phyloP scores from a whole-genome alignment of 768 basidiomycete genomes.

The Agrocybe chaxingu region DNA sequence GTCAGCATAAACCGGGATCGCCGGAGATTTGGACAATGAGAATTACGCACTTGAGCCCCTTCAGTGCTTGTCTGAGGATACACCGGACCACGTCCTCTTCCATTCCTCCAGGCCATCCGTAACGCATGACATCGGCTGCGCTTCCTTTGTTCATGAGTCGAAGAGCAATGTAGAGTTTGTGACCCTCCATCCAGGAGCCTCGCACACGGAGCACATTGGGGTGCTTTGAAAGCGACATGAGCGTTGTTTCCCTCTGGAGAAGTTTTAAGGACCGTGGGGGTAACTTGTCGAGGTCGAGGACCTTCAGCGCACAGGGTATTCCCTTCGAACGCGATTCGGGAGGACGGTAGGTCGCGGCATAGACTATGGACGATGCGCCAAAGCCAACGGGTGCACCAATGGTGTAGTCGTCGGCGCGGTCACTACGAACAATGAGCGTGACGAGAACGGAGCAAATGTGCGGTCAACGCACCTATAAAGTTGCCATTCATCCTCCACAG shows the following conservation, averaged over 20 bases:
- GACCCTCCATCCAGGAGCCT: constrained; percentile 84
- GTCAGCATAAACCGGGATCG: background rate
- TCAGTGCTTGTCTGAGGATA: constrained; percentile 79
- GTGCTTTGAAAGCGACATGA: constrained; percentile 91
- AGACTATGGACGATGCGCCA: constrained; percentile 90
- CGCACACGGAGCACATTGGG: constrained; percentile 92
- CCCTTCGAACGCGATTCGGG: constrained; percentile 23
- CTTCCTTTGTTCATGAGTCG: constrained; percentile 90
- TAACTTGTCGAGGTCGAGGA: constrained; percentile 81
- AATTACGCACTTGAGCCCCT: constrained; percentile 75
- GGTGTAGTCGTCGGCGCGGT: constrained; percentile 67
- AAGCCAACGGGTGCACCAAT: constrained; percentile 81
- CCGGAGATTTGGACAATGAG: constrained; percentile 1
- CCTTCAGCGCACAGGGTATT: constrained; percentile 79
- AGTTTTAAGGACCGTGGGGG: constrained; percentile 68
- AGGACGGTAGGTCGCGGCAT: constrained; percentile 66
- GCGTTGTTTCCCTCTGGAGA: constrained; percentile 79
- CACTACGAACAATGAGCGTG: constrained; percentile 37
- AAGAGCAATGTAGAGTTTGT: constrained; percentile 81
- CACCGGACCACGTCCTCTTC: constrained; percentile 87
- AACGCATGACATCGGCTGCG: constrained; percentile 80
- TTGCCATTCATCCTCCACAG: constrained; percentile 82
- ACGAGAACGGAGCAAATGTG: constrained; percentile 1
- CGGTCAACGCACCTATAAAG: constrained; percentile 59
- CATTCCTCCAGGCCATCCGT: constrained; percentile 86